These are phyloP conservation scores for Nicotiana rustica DNA, from an alignment of 305 asterid species.

Conservation along the genomic window DNA sequence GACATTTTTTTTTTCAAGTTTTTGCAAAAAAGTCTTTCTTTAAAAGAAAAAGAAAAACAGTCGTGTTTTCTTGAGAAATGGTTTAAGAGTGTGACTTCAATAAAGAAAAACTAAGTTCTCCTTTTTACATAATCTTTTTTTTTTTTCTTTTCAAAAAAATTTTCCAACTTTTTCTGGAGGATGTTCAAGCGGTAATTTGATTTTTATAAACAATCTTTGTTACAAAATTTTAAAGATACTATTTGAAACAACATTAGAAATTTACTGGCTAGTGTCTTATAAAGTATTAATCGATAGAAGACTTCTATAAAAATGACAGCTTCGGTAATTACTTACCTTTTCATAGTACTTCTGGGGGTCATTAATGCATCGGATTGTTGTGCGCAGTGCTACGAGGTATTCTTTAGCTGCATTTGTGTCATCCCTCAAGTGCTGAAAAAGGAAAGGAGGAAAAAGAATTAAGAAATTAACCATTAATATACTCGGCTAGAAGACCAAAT, in stretches of 20 bases:
- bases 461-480: neutral
- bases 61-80: too few relatives aligned
- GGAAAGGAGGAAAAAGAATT: neutral
- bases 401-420: slow-evolving; percentile 44
- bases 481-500: neutral
- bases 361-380: slow-evolving; percentile 60
- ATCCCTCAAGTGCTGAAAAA: slow-evolving; percentile 52
- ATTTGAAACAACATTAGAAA: neutral
- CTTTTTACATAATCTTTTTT: too few relatives aligned
- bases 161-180: neutral
- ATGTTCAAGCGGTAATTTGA: neutral
- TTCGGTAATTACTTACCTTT: slow-evolving; percentile 52
- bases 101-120: too few relatives aligned
- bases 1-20: too few relatives aligned
- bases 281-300: neutral
- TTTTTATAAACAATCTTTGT: neutral
- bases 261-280: neutral
- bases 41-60: too few relatives aligned
- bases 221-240: neutral
- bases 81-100: too few relatives aligned
- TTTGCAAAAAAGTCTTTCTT: too few relatives aligned
- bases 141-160: too few relatives aligned
- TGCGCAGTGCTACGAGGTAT: slow-evolving; percentile 56
- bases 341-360: slow-evolving; percentile 74
- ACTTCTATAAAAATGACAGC: neutral